A percentile compares a stretch with the other conserved stretches of the same genome.
Conservation (phyloP, 2,329 filamentous ascomycete genomes). For the Cercospora sp. region DNA sequence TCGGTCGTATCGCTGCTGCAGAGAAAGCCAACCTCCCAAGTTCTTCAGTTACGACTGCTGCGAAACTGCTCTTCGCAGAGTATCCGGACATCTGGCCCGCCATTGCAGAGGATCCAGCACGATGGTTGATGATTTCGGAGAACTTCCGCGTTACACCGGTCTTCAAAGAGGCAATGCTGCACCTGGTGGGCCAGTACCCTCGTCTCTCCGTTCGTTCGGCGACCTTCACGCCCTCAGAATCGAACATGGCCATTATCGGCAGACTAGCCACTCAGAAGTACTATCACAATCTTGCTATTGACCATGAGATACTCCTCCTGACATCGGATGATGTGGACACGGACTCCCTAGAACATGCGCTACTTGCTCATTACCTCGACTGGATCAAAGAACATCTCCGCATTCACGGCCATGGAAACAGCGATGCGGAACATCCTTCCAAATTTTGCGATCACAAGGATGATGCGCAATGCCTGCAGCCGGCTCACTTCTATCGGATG, state of each 20-base stretch:
- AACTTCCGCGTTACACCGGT: slow-evolving; percentile 35
- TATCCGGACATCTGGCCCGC: slow-evolving; percentile 34
- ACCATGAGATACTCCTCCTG: not conserved
- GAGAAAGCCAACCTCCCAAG: slow-evolving; percentile 29
- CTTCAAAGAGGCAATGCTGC: slow-evolving; percentile 42
- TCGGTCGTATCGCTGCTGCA: slow-evolving; percentile 33
- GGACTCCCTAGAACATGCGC: not conserved
- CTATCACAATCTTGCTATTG: slow-evolving; percentile 4
- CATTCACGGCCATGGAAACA: slow-evolving; percentile 14
- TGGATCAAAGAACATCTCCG: slow-evolving; percentile 13
- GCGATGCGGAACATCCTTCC: not conserved
- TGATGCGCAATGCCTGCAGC: slow-evolving; percentile 17
- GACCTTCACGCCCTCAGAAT: not conserved
- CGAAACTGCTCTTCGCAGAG: slow-evolving; percentile 28
- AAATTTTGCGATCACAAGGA: slow-evolving; percentile 17
- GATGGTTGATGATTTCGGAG: slow-evolving; percentile 38
- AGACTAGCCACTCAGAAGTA: slow-evolving; percentile 7
- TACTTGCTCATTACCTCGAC: not conserved
- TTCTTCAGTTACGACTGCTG: slow-evolving; percentile 24
- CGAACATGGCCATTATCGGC: slow-evolving; percentile 23
- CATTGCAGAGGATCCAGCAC: slow-evolving; percentile 37
- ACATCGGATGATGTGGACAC: not conserved
- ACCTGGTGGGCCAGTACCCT: slow-evolving; percentile 39
- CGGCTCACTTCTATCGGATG: slow-evolving; percentile 35
- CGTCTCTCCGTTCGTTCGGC: slow-evolving; percentile 11